Percentiles rank a stretch among this genome's conserved stretches.
These are phyloP conservation scores for Arabidopsis arenosa DNA, from an alignment of 345 rosid species.

Conservation along the genomic window DNA sequence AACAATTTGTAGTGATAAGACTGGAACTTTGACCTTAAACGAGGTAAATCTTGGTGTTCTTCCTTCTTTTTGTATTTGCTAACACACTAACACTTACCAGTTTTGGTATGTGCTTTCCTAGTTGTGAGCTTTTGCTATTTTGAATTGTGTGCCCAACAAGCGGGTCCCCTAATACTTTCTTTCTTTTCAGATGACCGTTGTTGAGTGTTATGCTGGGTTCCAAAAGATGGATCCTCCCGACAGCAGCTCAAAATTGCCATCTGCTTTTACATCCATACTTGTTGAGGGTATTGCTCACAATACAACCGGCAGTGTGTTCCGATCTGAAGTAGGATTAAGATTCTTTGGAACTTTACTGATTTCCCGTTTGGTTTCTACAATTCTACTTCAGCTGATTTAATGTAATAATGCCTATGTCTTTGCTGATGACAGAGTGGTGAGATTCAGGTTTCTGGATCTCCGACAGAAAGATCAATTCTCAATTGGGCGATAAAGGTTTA, in stretches of 20 bases:
- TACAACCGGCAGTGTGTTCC: constrained; percentile 80
- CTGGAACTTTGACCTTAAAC: constrained; percentile 91
- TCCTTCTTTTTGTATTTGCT: constrained; percentile 27
- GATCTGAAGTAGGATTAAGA: constrained; percentile 62
- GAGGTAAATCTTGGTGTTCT: constrained; percentile 52
- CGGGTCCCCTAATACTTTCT: constrained; percentile 2
- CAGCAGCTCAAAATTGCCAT: constrained; percentile 54
- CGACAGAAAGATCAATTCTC: constrained; percentile 94
- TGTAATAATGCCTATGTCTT: constrained; percentile 8
- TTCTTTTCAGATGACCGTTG: constrained; percentile 81
- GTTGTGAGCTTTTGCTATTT: constrained; percentile 16
- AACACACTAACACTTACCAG: constrained; percentile 14
- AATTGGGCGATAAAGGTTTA: constrained; percentile 79
- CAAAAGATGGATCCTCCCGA: constrained; percentile 55
- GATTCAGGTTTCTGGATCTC: constrained; percentile 86
- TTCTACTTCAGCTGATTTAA: constrained; percentile 13
- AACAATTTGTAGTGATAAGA: constrained; percentile 97
- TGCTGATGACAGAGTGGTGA: constrained; percentile 63
- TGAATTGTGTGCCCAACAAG: constrained; percentile 3
- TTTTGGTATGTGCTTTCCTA: constrained; percentile 1
- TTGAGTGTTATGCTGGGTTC: constrained; percentile 72
- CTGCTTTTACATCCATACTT: constrained; percentile 55
- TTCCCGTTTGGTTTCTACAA: constrained; percentile 5
- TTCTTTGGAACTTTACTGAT: constrained; percentile 1
- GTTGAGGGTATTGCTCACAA: constrained; percentile 79